These are phyloP conservation scores for Marchantia polymorpha DNA, from an alignment of 225 moss, liverwort and hornwort genomes.

Conservation along the genomic window DNA sequence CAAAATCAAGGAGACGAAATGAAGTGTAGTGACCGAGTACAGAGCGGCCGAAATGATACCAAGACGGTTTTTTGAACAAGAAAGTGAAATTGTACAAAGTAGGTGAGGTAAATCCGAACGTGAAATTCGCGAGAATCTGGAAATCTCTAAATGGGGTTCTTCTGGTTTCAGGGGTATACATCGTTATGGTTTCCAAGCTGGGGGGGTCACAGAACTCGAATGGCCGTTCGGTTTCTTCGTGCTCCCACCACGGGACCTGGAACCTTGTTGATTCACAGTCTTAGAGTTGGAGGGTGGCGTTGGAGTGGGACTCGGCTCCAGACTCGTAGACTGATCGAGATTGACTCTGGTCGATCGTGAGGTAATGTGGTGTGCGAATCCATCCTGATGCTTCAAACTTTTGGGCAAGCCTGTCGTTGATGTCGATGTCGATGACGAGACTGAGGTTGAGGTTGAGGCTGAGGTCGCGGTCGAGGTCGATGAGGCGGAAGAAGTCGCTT, in stretches of 20 bases:
- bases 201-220: background rate
- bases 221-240: background rate
- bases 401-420: background rate
- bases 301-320: background rate
- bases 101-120: background rate
- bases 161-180: background rate
- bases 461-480: background rate
- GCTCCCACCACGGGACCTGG: background rate
- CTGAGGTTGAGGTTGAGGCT: background rate
- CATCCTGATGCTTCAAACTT: background rate
- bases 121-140: background rate
- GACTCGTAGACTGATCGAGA: background rate
- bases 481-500: slow-evolving; percentile 4
- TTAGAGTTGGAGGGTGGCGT: background rate
- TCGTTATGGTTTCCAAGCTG: slow-evolving; percentile 12
- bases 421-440: background rate
- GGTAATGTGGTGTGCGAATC: slow-evolving; percentile 4
- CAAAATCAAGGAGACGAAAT: background rate
- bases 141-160: background rate
- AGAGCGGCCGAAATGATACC: background rate
- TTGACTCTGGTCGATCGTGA: background rate
- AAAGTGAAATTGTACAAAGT: slow-evolving; percentile 3
- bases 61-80: background rate
- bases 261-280: background rate
- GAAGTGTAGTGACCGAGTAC: background rate